phyloP scores from a whole-genome alignment of 305 asterid species.

The Solanum hybrid region DNA sequence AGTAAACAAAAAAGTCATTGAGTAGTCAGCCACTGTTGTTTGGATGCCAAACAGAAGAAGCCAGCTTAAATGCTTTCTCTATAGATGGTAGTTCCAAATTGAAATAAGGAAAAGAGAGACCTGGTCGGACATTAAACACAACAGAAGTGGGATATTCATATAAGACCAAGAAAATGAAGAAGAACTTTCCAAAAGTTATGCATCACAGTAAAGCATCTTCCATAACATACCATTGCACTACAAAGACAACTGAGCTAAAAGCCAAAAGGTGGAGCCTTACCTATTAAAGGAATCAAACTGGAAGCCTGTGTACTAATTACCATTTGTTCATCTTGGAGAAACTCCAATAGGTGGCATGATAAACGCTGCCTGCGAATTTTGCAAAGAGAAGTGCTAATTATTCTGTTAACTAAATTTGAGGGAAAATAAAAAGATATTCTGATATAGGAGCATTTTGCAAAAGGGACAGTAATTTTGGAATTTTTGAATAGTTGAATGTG shows the following conservation, averaged over 20 bases:
- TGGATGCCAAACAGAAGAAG: background rate
- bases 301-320: slow-evolving; percentile 47
- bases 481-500: background rate
- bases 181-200: background rate
- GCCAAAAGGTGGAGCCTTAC: slow-evolving; percentile 30
- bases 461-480: background rate
- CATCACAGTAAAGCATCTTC: background rate
- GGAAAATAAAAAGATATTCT: background rate
- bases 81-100: background rate
- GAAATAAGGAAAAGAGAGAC: background rate
- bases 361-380: slow-evolving; percentile 58
- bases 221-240: background rate
- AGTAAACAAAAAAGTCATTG: slow-evolving; percentile 11
- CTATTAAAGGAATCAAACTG: slow-evolving; percentile 51
- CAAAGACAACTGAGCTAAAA: background rate
- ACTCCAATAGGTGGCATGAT: slow-evolving; percentile 51
- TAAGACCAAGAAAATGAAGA: background rate
- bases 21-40: background rate
- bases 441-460: background rate
- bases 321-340: slow-evolving; percentile 64
- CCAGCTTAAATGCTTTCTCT: background rate
- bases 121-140: background rate
- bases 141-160: slow-evolving; percentile 1
- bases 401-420: background rate
- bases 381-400: background rate